Evolutionary conservation across 1,284 basidiomycete species (phyloP).

Genomic region (Ustilago trichophora): DNA sequence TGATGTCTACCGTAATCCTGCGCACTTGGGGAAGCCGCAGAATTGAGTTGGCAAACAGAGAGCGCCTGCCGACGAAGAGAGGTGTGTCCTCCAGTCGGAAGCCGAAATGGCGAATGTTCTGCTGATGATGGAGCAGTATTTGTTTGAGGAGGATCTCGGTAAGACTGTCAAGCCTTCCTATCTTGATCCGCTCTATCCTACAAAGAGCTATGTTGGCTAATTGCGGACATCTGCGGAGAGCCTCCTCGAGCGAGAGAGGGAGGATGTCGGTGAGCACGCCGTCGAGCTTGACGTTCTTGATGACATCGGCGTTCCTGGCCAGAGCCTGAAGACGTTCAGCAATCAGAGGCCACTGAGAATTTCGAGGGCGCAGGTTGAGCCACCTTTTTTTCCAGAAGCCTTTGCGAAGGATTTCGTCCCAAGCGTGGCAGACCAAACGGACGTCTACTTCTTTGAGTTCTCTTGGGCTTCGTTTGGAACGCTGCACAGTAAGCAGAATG

Average conservation of each 20-base stretch:
- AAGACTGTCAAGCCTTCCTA: constrained; percentile 13
- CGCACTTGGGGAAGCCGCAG: constrained; percentile 6
- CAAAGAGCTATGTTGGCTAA: neutral
- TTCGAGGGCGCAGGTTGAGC: constrained; percentile 11
- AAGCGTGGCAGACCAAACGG: constrained; percentile 21
- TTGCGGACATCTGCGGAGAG: constrained; percentile 9
- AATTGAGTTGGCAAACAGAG: constrained; percentile 6
- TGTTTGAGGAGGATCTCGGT: constrained; percentile 19
- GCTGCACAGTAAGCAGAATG: neutral
- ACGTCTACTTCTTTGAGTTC: neutral
- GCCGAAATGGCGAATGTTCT: constrained; percentile 7
- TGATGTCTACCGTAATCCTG: constrained; percentile 19
- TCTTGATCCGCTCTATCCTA: neutral
- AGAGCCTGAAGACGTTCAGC: constrained; percentile 6
- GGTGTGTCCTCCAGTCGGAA: constrained; percentile 11
- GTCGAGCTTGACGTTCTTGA: constrained; percentile 21
- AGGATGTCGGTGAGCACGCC: constrained; percentile 11
- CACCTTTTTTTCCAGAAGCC: constrained; percentile 19
- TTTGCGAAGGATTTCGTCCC: neutral
- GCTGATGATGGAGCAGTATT: constrained; percentile 8
- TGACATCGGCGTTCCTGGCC: neutral
- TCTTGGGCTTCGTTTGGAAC: neutral
- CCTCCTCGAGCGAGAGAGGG: constrained; percentile 3
- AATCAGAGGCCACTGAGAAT: neutral
- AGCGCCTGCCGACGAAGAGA: constrained; percentile 14